Base-by-base conservation (phyloP, 768 basidiomycete genomes). In the Russula compacta region DNA sequence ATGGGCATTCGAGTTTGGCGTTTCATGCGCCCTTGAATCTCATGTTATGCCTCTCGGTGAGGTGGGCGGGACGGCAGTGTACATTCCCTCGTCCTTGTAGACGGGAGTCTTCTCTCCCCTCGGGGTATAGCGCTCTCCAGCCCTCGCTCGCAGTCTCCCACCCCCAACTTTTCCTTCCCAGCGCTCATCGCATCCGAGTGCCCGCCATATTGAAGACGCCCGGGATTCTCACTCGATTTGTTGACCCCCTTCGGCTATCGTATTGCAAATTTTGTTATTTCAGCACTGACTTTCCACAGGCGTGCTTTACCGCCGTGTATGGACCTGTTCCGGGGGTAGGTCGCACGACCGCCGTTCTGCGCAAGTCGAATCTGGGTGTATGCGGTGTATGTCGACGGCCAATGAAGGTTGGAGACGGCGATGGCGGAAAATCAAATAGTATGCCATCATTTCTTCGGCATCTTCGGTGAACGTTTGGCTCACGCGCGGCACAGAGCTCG, bases 381-480 rank as follows among this genome's bases (percentile, higher is more conserved):
- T 99, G 97, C 67, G 97, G 97, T 42, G 93, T 98, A 2, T 99
- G 97, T 71, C 81, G 97, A 67, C 81, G 94, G 36, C 94, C 94
- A 17, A 98, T 99, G 97, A 93, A 93, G 70, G 81, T 99, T 15
- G 88, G 87, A 24, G 93, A 95, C 60, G 88, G 89, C 29, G 90
- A 92, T 68, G 82, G 83, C 10, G 84, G 85, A 61, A 92, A 89
- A 76, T 86, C 83, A 38, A 95, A 95, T 78, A 98, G 95, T 97
- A 64, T 68, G 76, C 76, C 79, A 19, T 51, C 32, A 15, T 64
- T 67, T 44, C 63, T 36, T 24, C 35, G 1, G 12, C 32, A 15
- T 8, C 17, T 7, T 21, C 21, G n/a, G 12, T 19, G 14, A 21
- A 21, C 38, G 14, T 14, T 42, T 47, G 15, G 9, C 61, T 71